phyloP scores from a whole-genome alignment of 1,284 basidiomycete species.

The Mycosarcoma mackinlayi region DNA sequence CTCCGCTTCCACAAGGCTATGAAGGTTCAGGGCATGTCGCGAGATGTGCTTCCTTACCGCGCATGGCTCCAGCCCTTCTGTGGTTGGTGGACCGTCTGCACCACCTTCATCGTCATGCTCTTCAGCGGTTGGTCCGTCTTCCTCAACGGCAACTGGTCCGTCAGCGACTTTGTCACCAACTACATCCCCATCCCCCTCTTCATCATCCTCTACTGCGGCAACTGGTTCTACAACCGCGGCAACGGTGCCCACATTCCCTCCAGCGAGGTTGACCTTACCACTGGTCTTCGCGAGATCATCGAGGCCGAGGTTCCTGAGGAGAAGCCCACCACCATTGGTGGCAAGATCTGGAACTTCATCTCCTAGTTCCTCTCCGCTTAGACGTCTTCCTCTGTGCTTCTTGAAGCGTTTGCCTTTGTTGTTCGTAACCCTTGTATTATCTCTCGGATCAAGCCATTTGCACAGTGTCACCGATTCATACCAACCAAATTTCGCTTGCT shows the following conservation, averaged over 20 bases:
- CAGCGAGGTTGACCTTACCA: conserved; percentile 72
- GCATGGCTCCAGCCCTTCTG: conserved; percentile 64
- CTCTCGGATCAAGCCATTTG: too few species aligned
- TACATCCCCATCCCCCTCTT: conserved; percentile 81
- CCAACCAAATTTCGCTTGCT: too few species aligned
- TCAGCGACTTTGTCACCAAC: conserved; percentile 77
- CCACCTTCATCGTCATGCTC: conserved; percentile 46
- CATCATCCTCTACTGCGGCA: conserved; percentile 77
- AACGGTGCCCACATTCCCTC: conserved; percentile 64
- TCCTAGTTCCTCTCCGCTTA: too few species aligned
- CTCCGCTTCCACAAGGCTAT: conserved; percentile 78
- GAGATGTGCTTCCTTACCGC: conserved; percentile 72
- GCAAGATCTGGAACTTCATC: conserved; percentile 43
- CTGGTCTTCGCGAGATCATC: conserved; percentile 69
- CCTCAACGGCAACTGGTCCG: conserved; percentile 52
- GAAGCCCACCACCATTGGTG: conserved; percentile 43
- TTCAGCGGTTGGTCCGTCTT: conserved; percentile 69
- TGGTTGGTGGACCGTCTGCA: conserved; percentile 36
- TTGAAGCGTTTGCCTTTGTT: too few species aligned
- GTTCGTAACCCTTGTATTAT: too few species aligned
- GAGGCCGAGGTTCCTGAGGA: conserved; percentile 47
- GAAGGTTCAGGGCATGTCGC: conserved; percentile 74
- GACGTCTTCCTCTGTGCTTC: too few species aligned
- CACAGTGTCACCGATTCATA: too few species aligned
- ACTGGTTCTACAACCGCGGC: conserved; percentile 72